Evolutionary conservation across 1,284 basidiomycete genomes (phyloP).

Genomic region (Ceratobasidium sp.): DNA sequence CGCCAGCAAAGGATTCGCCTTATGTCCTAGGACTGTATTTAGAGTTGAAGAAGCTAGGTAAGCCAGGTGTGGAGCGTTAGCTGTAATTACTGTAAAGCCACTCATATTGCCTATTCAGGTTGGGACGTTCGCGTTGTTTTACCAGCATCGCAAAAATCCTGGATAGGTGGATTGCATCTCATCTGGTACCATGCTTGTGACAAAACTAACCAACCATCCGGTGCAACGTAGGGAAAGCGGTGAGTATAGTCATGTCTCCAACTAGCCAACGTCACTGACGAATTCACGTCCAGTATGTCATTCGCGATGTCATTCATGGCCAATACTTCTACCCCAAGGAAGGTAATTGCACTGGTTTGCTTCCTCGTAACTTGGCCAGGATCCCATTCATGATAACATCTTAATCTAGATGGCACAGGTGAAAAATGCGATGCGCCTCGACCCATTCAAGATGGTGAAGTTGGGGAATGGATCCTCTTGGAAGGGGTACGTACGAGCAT

Average conservation of each 20-base stretch:
- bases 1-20: conserved; percentile 82
- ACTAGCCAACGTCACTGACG: not conserved
- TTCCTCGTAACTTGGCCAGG: not conserved
- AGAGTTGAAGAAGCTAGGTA: conserved; percentile 76
- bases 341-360: not conserved
- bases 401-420: conserved; percentile 72
- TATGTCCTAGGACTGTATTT: conserved; percentile 85
- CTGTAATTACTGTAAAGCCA: not conserved
- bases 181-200: not conserved
- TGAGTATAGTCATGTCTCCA: not conserved
- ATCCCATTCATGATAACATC: not conserved
- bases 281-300: conserved; percentile 8
- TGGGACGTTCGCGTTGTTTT: conserved; percentile 92
- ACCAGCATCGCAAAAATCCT: conserved; percentile 89
- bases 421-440: conserved; percentile 74
- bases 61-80: not conserved
- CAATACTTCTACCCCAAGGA: conserved; percentile 84
- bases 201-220: not conserved
- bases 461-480: conserved; percentile 89
- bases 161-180: conserved; percentile 72
- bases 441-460: conserved; percentile 78
- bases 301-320: conserved; percentile 58
- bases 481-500: conserved; percentile 72
- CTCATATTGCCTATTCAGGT: conserved; percentile 59
- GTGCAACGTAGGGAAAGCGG: conserved; percentile 18